Evolutionary conservation across 192 early-diverging fungal species (phyloP).

Genomic region (Thamnidium elegans): DNA sequence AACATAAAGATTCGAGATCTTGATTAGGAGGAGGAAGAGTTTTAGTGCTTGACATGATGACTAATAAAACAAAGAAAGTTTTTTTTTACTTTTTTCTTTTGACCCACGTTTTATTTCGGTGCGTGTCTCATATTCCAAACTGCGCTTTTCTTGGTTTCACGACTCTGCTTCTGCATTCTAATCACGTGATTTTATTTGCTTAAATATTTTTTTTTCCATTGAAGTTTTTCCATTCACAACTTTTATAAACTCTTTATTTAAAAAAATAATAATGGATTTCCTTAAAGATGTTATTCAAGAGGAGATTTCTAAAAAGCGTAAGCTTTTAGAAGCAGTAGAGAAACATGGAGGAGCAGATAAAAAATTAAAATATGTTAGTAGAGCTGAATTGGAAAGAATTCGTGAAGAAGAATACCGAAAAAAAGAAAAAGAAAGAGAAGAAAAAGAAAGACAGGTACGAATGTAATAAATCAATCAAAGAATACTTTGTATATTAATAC

Average conservation of each 20-base stretch:
- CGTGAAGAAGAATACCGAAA: slow-evolving; percentile 55
- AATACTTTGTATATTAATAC: not conserved
- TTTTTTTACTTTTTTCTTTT: no score
- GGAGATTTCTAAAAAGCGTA: slow-evolving; percentile 75
- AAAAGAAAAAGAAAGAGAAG: slow-evolving; percentile 50
- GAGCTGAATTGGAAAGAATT: slow-evolving; percentile 73
- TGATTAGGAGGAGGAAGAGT: slow-evolving; percentile 28
- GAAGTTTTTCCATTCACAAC: no score
- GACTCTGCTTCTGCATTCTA: no score
- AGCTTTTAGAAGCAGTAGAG: slow-evolving; percentile 41
- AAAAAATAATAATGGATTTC: slow-evolving; percentile 25
- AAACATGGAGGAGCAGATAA: slow-evolving; percentile 21
- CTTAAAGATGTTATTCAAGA: slow-evolving; percentile 52
- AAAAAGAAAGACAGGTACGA: slow-evolving; percentile 50
- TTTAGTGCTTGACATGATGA: not conserved
- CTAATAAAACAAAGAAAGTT: slow-evolving; percentile 43
- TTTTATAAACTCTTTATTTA: not conserved
- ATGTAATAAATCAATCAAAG: not conserved
- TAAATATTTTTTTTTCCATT: no score
- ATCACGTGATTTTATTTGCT: no score
- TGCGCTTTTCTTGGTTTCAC: no score
- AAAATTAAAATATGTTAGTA: slow-evolving; percentile 80
- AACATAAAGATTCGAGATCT: slow-evolving; percentile 25
- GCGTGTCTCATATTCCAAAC: no score
- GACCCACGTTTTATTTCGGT: no score